Evolutionary conservation across 192 early-diverging fungal genomes (phyloP).

Genomic region (Neocallimastix lanati): DNA sequence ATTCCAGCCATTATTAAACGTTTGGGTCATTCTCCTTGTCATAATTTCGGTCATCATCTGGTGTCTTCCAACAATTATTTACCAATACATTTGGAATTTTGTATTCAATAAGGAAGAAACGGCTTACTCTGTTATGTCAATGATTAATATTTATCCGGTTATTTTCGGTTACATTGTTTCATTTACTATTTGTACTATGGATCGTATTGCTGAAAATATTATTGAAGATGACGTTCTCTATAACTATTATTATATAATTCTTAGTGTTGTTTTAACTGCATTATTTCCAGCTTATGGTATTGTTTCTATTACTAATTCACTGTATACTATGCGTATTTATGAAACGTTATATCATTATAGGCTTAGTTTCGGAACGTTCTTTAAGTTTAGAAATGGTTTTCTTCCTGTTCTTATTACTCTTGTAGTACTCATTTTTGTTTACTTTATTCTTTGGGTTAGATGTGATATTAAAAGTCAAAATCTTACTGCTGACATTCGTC

Average conservation of each 20-base stretch:
- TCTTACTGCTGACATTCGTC: not conserved
- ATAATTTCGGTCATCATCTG: no score
- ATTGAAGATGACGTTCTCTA: no score
- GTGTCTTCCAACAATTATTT: no score
- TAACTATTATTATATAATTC: not conserved
- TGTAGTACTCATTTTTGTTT: not conserved
- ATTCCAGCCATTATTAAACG: no score
- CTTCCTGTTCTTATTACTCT: not conserved
- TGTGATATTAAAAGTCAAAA: not conserved
- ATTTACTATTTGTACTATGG: no score
- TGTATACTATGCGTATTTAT: not conserved
- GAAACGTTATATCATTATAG: not conserved
- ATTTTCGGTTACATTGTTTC: no score
- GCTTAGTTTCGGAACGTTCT: not conserved
- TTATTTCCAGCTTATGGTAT: not conserved
- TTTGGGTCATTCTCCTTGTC: no score
- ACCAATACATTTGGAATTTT: no score
- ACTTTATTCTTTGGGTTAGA: not conserved
- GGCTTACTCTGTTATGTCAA: no score
- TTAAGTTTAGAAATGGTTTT: not conserved
- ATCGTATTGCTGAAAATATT: no score
- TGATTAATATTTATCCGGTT: no score
- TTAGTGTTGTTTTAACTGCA: not conserved
- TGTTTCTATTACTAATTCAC: not conserved
- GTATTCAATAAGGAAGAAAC: no score